Evolutionary conservation across 2,329 filamentous ascomycete genomes (phyloP).

Genomic region (Cladosporium sp.): DNA sequence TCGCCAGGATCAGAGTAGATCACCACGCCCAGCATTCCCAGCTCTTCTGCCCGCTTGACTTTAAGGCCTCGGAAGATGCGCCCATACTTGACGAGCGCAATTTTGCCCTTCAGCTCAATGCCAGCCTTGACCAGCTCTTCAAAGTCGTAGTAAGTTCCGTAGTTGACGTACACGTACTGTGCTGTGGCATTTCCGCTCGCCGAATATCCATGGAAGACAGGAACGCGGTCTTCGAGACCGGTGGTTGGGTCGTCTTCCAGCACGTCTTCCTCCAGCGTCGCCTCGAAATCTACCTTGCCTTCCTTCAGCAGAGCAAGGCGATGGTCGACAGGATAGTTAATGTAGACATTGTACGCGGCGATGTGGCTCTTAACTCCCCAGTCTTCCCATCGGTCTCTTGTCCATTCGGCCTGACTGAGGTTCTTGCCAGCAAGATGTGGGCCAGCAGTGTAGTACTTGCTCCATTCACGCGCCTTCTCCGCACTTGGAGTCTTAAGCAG

Average conservation of each 20-base stretch:
- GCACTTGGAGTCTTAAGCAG: slow-evolving; percentile 56
- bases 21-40: slow-evolving; percentile 82
- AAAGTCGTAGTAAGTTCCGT: slow-evolving; percentile 82
- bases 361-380: slow-evolving; percentile 50
- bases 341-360: slow-evolving; percentile 52
- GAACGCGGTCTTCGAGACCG: slow-evolving; percentile 68
- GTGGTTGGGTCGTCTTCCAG: slow-evolving; percentile 81
- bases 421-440: slow-evolving; percentile 55
- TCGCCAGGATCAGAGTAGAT: slow-evolving; percentile 89
- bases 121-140: slow-evolving; percentile 76
- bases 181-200: slow-evolving; percentile 89
- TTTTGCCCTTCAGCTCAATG: slow-evolving; percentile 76
- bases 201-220: slow-evolving; percentile 93
- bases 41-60: slow-evolving; percentile 85
- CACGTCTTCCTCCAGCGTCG: slow-evolving; percentile 79
- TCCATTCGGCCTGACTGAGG: slow-evolving; percentile 53
- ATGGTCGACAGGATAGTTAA: slow-evolving; percentile 53
- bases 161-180: slow-evolving; percentile 85
- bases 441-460: slow-evolving; percentile 52
- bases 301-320: slow-evolving; percentile 46
- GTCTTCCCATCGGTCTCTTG: slow-evolving; percentile 49
- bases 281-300: slow-evolving; percentile 45
- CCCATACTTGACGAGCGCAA: slow-evolving; percentile 84
- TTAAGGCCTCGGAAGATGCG: slow-evolving; percentile 86
- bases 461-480: slow-evolving; percentile 52